These are phyloP conservation scores for Austroboletus eburneus DNA, from an alignment of 768 basidiomycete genomes.

Conservation along the genomic window DNA sequence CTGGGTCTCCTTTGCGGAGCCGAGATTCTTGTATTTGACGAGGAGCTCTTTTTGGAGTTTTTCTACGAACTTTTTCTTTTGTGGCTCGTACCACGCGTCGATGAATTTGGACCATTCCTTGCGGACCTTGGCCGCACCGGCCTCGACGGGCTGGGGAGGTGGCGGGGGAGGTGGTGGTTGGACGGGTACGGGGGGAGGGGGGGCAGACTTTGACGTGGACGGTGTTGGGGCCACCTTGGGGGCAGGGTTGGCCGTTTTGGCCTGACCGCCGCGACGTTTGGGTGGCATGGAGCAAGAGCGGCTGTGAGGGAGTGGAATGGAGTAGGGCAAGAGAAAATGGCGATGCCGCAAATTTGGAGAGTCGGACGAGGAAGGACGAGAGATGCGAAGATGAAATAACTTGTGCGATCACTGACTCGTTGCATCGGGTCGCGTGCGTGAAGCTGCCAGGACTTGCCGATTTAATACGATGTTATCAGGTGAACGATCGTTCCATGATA, in stretches of 20 bases:
- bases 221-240: constrained; percentile 10
- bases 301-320: not conserved
- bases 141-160: constrained; percentile 17
- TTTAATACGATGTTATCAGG: constrained; percentile 28
- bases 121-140: constrained; percentile 23
- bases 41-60: constrained; percentile 30
- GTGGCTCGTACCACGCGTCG: constrained; percentile 29
- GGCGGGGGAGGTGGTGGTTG: constrained; percentile 11
- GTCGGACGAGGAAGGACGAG: not conserved
- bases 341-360: constrained; percentile 13
- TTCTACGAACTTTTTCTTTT: constrained; percentile 26
- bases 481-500: constrained; percentile 31
- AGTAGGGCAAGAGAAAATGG: constrained; percentile 6
- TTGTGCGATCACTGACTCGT: constrained; percentile 24
- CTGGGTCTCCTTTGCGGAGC: constrained; percentile 23
- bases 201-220: constrained; percentile 1
- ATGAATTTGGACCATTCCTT: constrained; percentile 30
- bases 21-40: constrained; percentile 29
- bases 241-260: constrained; percentile 11
- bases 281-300: constrained; percentile 22
- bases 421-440: constrained; percentile 25
- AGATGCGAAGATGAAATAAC: constrained; percentile 18
- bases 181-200: not conserved
- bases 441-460: not conserved
- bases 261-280: constrained; percentile 25